Base-by-base conservation (phyloP, 306 rosid genomes). In the Dalbergia cultrata region DNA sequence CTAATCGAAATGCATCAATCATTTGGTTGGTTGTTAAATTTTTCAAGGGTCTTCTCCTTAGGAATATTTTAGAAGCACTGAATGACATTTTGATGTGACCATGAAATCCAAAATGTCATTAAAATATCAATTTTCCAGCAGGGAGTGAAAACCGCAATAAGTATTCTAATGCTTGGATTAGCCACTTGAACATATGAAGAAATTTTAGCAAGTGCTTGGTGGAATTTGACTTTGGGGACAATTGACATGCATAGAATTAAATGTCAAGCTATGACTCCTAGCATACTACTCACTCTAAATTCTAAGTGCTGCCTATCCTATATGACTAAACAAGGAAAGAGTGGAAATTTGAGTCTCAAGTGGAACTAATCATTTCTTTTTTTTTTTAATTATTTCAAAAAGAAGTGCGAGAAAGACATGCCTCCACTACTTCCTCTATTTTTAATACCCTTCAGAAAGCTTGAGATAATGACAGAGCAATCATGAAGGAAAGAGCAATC, bases 161-260 rank as follows among this genome's bases (percentile, higher is more conserved):
- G 74, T 13, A 77, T 53, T 70, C n/a, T 74, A 77, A 67, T 75
- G 64, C 76, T 79, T 82, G 63, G 66, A 73, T 65, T 11, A 47
- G 50, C 70, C 64, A 73, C 18, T 78, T 54, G 74, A 63, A 37
- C 54, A n/a, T 39, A 13, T 54, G 47, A 69, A 49, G 31, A 78
- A 61, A 50, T 26, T 26, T 26, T 26, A 26, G 31, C 31, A 19
- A 79, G 80, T 79, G 76, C 76, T 74, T 44, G 39, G 79, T 63
- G 80, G 81, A 64, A 79, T 75, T 78, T 82, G 85, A 82, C 85
- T 81, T 52, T 68, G 14, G 70, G 64, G 68, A 62, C 67, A 69
- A 78, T 4, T 61, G 56, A 61, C 67, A 53, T 67, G 71, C 41
- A 54, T 37, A 18, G 62, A 72, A 78, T 47, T 47, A 52, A 39